Evolutionary conservation across 495 filamentous ascomycete genomes (phyloP).

Genomic region (Hypoxylon intermedium): DNA sequence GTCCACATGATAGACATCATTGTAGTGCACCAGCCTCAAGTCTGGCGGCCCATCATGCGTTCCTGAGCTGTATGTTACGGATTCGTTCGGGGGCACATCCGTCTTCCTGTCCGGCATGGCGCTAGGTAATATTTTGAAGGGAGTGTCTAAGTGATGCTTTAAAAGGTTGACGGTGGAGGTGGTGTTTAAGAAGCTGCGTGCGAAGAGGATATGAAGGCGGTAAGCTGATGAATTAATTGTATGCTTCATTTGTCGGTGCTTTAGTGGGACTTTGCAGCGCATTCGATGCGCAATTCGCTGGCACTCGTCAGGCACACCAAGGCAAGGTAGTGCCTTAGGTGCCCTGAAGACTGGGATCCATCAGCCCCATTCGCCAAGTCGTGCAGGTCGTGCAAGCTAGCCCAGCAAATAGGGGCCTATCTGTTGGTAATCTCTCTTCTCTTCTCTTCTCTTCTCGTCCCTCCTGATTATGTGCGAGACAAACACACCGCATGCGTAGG

Average conservation of each 20-base stretch:
- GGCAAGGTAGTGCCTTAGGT: conserved; percentile 17
- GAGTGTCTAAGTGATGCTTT: not conserved
- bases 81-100: conserved; percentile 36
- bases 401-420: conserved; percentile 19
- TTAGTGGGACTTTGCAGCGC: conserved; percentile 19
- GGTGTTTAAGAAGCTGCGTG: not conserved
- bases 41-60: conserved; percentile 62
- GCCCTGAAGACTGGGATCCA: conserved; percentile 9
- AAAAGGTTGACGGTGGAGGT: conserved; percentile 1
- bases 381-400: too few species aligned
- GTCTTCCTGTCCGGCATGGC: conserved; percentile 28
- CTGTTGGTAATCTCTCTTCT: conserved; percentile 18
- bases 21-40: conserved; percentile 84
- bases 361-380: conserved; percentile 26
- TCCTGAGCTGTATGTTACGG: conserved; percentile 61
- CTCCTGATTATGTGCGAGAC: too few species aligned
- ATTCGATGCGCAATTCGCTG: conserved; percentile 20
- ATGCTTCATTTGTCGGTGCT: too few species aligned
- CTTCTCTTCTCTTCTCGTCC: too few species aligned
- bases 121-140: not conserved
- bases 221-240: too few species aligned
- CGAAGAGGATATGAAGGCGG: conserved; percentile 16
- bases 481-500: not conserved
- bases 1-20: conserved; percentile 91
- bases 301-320: conserved; percentile 6